Percentiles rank a stretch among this genome's conserved stretches.
phyloP scores from a whole-genome alignment of 1,284 basidiomycete species.

The Leccinum pachyderme region DNA sequence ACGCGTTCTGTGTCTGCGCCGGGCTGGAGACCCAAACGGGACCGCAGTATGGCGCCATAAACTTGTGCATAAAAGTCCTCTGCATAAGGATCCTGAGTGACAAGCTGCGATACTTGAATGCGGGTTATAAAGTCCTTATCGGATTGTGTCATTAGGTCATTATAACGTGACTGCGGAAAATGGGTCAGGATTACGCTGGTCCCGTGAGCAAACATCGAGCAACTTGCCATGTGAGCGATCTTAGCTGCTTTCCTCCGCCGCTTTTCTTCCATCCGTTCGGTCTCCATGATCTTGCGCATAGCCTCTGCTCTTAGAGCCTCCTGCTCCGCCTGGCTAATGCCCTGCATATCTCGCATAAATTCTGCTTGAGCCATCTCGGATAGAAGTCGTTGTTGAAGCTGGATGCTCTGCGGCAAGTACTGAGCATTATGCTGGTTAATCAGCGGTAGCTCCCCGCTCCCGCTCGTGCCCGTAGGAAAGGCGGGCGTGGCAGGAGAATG shows the following conservation, averaged over 20 bases:
- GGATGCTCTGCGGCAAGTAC: constrained; percentile 58
- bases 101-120: constrained; percentile 97
- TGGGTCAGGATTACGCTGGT: background rate
- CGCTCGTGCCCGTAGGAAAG: constrained; percentile 21
- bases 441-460: constrained; percentile 29
- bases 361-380: constrained; percentile 71
- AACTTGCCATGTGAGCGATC: constrained; percentile 77
- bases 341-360: constrained; percentile 61
- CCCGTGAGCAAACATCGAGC: constrained; percentile 3
- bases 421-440: constrained; percentile 47
- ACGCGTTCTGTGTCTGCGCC: constrained; percentile 65
- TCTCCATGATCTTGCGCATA: constrained; percentile 83
- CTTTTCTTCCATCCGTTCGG: constrained; percentile 82
- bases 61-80: constrained; percentile 99
- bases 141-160: constrained; percentile 97
- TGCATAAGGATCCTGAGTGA: constrained; percentile 93
- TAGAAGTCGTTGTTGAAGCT: constrained; percentile 68
- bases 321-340: constrained; percentile 57
- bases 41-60: constrained; percentile 79
- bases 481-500: constrained; percentile 49
- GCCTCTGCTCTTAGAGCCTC: constrained; percentile 72
- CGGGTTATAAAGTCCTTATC: constrained; percentile 99
- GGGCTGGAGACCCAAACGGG: constrained; percentile 68
- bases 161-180: constrained; percentile 79
- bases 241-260: constrained; percentile 78